Evolutionary conservation across 73 alveolate species (phyloP), one percentile per base, ranked within the genome.

Genomic region (Paramecium bursaria): DNA sequence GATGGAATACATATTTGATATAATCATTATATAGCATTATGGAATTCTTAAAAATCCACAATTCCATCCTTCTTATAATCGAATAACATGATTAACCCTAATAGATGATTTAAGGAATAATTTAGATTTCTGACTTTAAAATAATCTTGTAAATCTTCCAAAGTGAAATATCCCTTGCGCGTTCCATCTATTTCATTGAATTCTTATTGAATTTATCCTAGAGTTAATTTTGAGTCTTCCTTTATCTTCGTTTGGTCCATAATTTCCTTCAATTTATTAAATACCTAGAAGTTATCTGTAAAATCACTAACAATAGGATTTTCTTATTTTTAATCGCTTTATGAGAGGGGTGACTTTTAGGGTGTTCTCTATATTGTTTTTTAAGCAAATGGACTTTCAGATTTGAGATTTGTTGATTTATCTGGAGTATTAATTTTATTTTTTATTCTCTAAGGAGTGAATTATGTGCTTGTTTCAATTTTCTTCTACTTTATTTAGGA

Each of bases 401-500:
- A n/a, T 31, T 57, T 57, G 6, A 57, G 6, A 57, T 57, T 57
- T 29, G 76, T 57, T 30, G 76, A 57, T 30, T 57, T 50, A 57
- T 30, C 15, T 17, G 76, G 27, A 5, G 51, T 57, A 57, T 26
- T 19, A 26, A n/a, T 23, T 57, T 21, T 29, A 57, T 1, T 30
- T 57, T 27, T 57, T 25, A 27, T 27, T 29, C 33, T 57, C 33
- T 30, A 7, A 10, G 33, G 76, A 50, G 1, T 48, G 27, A 21
- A 11, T 25, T 25, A 51, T 25, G 3, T 23, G 27, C 21, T 26
- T 30, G 33, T 27, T 57, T 57, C 6, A n/a, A 51, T 51, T 57
- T 5, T 57, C 2, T 3, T 57, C 76, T 9, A 30, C 31, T 10
- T 27, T 14, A 27, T 48, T 42, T 30, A 27, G n/a, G n/a, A 57